A percentile compares a stretch with the other conserved stretches of the same genome.
Conservation (phyloP, 2,329 filamentous ascomycete genomes). For the Ophiostoma angusticollis region DNA sequence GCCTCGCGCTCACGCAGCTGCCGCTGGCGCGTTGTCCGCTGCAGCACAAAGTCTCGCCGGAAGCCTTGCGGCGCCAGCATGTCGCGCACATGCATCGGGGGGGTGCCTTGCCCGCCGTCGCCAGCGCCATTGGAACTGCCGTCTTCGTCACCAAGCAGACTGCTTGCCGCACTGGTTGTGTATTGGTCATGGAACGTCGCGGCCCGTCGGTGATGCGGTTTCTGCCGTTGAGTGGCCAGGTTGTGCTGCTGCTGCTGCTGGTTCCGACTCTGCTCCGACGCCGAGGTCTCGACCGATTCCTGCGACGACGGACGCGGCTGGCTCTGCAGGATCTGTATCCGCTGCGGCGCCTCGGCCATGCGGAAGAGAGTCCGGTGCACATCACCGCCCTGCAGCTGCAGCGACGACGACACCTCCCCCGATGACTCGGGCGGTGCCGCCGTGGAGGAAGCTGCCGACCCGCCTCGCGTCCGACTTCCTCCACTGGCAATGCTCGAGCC, state of each 20-base stretch:
- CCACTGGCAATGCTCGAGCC: neutral
- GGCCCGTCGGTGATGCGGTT: constrained; percentile 33
- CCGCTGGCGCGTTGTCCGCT: constrained; percentile 17
- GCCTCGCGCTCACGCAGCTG: constrained; percentile 24
- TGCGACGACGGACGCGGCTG: neutral
- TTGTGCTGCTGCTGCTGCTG: neutral
- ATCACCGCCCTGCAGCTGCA: constrained; percentile 62
- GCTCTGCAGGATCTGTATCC: constrained; percentile 24
- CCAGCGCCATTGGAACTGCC: constrained; percentile 3
- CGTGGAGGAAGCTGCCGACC: too few relatives aligned
- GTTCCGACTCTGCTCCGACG: neutral
- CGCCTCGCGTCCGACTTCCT: too few relatives aligned
- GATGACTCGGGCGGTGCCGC: too few relatives aligned
- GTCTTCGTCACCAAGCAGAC: neutral
- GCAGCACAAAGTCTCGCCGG: constrained; percentile 32
- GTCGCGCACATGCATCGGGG: constrained; percentile 14
- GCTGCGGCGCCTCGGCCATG: constrained; percentile 44
- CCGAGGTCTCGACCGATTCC: neutral
- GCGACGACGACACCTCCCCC: too few relatives aligned
- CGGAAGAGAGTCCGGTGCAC: constrained; percentile 69
- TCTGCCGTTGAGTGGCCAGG: neutral
- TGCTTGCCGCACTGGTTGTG: neutral
- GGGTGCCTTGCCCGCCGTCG: constrained; percentile 17
- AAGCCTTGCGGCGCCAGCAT: constrained; percentile 36
- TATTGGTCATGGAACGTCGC: constrained; percentile 51